phyloP scores from a whole-genome alignment of 2,329 filamentous ascomycete genomes.

The Sordariomycetes sp. region DNA sequence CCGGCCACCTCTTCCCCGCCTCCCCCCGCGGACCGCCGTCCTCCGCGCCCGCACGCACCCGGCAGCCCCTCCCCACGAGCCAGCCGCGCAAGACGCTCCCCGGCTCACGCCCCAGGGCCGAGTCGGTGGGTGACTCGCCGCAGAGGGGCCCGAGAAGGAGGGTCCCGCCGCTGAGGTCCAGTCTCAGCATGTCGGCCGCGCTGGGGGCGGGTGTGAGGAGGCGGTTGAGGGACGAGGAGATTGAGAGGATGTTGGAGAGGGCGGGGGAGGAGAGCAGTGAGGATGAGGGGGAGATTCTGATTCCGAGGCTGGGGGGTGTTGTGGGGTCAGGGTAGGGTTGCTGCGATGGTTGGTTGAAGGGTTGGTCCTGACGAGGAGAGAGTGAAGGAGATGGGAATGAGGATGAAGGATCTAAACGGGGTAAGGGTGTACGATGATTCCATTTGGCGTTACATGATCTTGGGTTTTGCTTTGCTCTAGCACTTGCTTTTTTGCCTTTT shows the following conservation, averaged over 20 bases:
- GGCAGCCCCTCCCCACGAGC: slow-evolving; percentile 29
- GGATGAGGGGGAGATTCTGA: slow-evolving; percentile 44
- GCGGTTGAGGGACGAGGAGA: slow-evolving; percentile 36
- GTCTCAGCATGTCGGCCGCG: slow-evolving; percentile 35
- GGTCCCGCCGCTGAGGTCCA: slow-evolving; percentile 21
- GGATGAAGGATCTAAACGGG: not conserved
- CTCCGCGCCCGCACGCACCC: slow-evolving; percentile 9
- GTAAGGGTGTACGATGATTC: too few species aligned
- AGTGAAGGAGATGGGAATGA: not conserved
- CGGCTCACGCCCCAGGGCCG: slow-evolving; percentile 27
- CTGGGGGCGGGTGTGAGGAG: slow-evolving; percentile 17
- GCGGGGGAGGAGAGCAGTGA: slow-evolving; percentile 33
- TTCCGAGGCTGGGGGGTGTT: slow-evolving; percentile 17
- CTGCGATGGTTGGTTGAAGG: not conserved
- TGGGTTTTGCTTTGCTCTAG: too few species aligned
- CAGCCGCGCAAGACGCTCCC: slow-evolving; percentile 39
- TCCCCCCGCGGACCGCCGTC: not conserved
- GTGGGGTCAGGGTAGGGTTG: not conserved
- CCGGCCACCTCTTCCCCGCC: slow-evolving; percentile 49
- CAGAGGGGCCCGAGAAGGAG: slow-evolving; percentile 27
- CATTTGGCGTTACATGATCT: too few species aligned
- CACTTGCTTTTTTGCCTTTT: too few species aligned
- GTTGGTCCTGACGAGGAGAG: not conserved
- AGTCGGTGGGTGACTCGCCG: slow-evolving; percentile 5
- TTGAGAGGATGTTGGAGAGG: slow-evolving; percentile 43